These are phyloP conservation scores for Mortierella hygrophila DNA, from an alignment of 192 early-diverging fungal species.

Conservation along the genomic window DNA sequence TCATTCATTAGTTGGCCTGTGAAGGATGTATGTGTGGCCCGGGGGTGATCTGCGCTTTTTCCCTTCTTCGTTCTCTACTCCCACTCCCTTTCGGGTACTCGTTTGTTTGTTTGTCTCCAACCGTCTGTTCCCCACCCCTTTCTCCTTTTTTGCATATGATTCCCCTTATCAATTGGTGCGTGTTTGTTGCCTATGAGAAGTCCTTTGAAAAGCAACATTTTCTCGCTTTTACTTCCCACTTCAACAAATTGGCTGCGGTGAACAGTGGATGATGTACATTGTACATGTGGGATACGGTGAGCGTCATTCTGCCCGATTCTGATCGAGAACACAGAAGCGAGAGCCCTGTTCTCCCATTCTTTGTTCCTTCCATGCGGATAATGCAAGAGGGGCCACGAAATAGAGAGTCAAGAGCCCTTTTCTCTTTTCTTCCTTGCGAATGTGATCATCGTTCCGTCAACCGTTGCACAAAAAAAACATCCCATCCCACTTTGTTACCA, in stretches of 20 bases:
- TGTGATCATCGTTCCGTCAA: slow-evolving; percentile 14
- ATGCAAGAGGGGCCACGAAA: background rate
- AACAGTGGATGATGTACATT: background rate
- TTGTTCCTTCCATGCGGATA: background rate
- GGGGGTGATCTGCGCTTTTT: background rate
- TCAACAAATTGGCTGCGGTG: no score
- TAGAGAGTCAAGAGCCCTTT: background rate
- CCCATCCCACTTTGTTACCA: no score
- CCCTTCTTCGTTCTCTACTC: background rate
- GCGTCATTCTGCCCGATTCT: background rate
- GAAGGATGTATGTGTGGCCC: background rate
- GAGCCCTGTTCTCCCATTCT: background rate
- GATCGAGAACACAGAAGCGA: background rate
- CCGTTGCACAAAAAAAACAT: background rate
- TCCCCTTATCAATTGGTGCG: background rate
- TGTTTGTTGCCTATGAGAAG: background rate
- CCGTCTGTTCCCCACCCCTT: background rate
- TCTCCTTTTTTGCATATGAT: slow-evolving; percentile 4
- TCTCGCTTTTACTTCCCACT: no score
- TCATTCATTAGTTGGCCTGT: slow-evolving; percentile 3
- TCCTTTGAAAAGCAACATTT: no score
- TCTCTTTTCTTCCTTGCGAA: background rate
- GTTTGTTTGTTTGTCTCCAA: background rate
- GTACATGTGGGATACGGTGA: background rate
- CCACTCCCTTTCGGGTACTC: background rate